A percentile compares a stretch with the other conserved stretches of the same genome.
Evolutionary conservation across 1,284 basidiomycete genomes (phyloP).

Genomic region (Ganoderma lingzhi): DNA sequence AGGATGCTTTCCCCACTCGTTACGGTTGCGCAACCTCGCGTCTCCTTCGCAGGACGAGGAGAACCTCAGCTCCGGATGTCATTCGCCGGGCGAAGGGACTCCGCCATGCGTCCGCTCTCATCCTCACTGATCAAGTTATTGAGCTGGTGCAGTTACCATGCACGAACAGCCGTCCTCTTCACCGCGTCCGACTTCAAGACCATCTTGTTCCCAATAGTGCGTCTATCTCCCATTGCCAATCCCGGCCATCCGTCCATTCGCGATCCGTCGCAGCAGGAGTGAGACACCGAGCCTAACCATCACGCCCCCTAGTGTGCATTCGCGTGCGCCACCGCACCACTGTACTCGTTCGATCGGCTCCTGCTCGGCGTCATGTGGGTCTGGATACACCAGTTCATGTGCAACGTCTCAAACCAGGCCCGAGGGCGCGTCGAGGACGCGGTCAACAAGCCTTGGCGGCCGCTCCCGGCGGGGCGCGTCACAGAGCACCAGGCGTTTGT

Average conservation of each 20-base stretch:
- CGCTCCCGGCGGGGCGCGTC: constrained; percentile 44
- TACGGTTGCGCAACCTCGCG: not conserved
- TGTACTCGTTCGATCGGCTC: constrained; percentile 29
- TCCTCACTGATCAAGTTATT: not conserved
- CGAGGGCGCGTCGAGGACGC: constrained; percentile 41
- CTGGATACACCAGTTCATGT: constrained; percentile 46
- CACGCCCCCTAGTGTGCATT: constrained; percentile 33
- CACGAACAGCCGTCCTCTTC: constrained; percentile 36
- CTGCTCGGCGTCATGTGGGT: constrained; percentile 35
- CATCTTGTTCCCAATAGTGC: constrained; percentile 39
- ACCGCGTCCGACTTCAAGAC: constrained; percentile 41
- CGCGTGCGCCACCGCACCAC: constrained; percentile 35
- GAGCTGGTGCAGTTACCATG: constrained; percentile 13
- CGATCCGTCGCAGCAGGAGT: constrained; percentile 11
- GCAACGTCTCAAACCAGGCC: constrained; percentile 47
- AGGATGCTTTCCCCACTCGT: not conserved
- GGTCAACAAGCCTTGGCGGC: constrained; percentile 45
- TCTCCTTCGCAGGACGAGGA: constrained; percentile 1
- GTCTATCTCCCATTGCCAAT: constrained; percentile 7
- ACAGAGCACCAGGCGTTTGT: constrained; percentile 33
- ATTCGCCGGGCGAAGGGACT: not conserved
- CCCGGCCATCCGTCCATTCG: not conserved
- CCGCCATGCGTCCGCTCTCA: not conserved
- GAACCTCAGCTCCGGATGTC: not conserved
- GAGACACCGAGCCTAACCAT: not conserved